Percentiles rank a stretch among this genome's conserved stretches.
Evolutionary conservation across 495 filamentous ascomycete genomes (phyloP).

Genomic region (Daldinia childiae): DNA sequence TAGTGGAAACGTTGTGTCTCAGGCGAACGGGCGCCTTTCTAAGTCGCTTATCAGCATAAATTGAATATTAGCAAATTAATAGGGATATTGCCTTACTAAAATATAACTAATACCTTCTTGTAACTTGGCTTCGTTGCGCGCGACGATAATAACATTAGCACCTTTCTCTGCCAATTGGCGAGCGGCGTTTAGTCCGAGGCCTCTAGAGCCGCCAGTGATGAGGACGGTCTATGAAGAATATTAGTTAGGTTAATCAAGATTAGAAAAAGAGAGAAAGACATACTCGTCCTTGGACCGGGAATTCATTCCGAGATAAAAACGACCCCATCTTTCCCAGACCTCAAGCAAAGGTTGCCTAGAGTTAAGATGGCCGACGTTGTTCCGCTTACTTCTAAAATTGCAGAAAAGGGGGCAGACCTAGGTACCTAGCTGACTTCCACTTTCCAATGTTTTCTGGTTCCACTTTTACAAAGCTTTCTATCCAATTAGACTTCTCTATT

Average conservation of each 20-base stretch:
- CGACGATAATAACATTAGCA: slow-evolving; percentile 80
- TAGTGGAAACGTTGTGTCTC: slow-evolving; percentile 74
- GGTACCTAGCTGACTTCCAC: not conserved
- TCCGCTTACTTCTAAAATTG: not conserved
- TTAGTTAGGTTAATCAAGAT: too few species aligned
- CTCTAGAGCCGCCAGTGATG: slow-evolving; percentile 84
- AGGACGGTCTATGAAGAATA: slow-evolving; percentile 67
- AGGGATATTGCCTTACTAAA: slow-evolving; percentile 56
- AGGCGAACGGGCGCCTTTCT: slow-evolving; percentile 60
- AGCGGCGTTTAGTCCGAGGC: slow-evolving; percentile 77
- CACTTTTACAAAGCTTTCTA: not conserved
- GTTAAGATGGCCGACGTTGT: not conserved
- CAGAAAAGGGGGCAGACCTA: too few species aligned
- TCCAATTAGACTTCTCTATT: not conserved
- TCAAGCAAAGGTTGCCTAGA: too few species aligned
- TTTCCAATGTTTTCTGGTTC: not conserved
- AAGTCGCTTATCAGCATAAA: not conserved
- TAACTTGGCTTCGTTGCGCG: slow-evolving; percentile 73
- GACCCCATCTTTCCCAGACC: not conserved
- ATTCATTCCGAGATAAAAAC: slow-evolving; percentile 60
- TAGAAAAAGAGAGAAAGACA: slow-evolving; percentile 40
- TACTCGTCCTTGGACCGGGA: slow-evolving; percentile 76
- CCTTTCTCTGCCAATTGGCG: slow-evolving; percentile 76
- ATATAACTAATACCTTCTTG: slow-evolving; percentile 68
- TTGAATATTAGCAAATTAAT: not conserved